These are phyloP conservation scores for Pterocarpus macrocarpus DNA, from an alignment of 306 rosid genomes.

Conservation along the genomic window DNA sequence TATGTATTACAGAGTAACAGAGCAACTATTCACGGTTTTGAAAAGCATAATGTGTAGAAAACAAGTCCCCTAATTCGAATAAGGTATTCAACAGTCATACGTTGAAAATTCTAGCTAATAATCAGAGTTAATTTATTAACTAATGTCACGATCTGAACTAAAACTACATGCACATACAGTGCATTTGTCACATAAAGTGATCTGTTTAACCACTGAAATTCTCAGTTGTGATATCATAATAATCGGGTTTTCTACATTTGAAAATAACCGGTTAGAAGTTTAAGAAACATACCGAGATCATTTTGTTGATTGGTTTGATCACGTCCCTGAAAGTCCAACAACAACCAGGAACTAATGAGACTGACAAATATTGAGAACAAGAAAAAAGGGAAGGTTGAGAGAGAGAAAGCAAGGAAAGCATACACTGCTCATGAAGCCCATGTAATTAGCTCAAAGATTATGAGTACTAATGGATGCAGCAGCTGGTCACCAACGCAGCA, in stretches of 20 bases:
- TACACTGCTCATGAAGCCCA: conserved; percentile 54
- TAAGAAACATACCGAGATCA: conserved; percentile 38
- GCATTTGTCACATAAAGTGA: background rate
- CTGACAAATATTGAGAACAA: background rate
- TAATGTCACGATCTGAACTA: background rate
- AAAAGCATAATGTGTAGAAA: background rate
- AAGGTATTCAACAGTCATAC: background rate
- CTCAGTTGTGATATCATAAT: background rate
- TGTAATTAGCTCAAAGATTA: conserved; percentile 32
- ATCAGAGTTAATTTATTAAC: background rate
- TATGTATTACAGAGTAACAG: background rate
- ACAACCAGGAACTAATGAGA: background rate
- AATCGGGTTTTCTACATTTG: background rate
- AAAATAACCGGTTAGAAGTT: background rate
- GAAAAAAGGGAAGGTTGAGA: background rate
- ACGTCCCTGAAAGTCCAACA: conserved; percentile 33
- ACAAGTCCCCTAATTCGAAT: background rate
- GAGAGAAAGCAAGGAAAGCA: conserved; percentile 15
- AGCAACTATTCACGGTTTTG: conserved; percentile 8
- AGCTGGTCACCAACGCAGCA: background rate
- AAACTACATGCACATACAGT: background rate
- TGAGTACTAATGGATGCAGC: background rate
- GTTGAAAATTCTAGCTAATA: background rate
- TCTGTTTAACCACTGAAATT: conserved; percentile 16
- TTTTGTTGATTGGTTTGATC: conserved; percentile 44